Evolutionary conservation across 2,329 filamentous ascomycete genomes (phyloP).

Genomic region (Hypoxylon sp.): DNA sequence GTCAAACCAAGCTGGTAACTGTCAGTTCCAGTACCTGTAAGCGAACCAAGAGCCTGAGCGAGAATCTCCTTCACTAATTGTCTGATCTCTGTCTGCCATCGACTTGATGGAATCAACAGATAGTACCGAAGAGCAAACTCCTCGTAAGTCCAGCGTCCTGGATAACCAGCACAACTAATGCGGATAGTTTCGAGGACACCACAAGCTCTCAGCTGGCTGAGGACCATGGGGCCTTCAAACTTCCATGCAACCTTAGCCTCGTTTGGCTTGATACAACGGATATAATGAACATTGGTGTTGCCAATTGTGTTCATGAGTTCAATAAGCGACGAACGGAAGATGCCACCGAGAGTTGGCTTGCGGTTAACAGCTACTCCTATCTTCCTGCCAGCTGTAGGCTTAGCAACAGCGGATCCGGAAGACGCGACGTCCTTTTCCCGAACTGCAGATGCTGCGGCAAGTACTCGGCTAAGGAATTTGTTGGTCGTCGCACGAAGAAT

Average conservation of each 20-base stretch:
- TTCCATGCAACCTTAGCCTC: constrained; percentile 97
- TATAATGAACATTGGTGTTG: constrained; percentile 98
- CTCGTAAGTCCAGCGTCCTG: constrained; percentile 98
- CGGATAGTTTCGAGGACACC: constrained; percentile 98
- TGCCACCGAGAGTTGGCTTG: constrained; percentile 96
- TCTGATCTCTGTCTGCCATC: constrained; percentile 95
- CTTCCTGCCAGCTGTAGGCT: constrained; percentile 84
- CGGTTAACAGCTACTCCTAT: constrained; percentile 93
- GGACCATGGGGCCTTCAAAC: constrained; percentile 98
- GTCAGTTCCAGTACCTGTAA: constrained; percentile 81
- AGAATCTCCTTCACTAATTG: constrained; percentile 95
- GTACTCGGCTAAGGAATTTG: constrained; percentile 84
- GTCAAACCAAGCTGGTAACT: constrained; percentile 98
- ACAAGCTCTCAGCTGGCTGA: constrained; percentile 96
- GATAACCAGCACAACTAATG: constrained; percentile 97
- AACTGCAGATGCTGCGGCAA: constrained; percentile 87
- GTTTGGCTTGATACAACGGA: constrained; percentile 98
- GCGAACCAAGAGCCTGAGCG: constrained; percentile 86
- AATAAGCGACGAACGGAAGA: constrained; percentile 98
- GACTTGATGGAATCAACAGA: constrained; percentile 90
- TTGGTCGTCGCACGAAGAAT: constrained; percentile 89
- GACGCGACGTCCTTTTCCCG: constrained; percentile 87
- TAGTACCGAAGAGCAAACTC: constrained; percentile 98
- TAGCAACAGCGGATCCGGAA: constrained; percentile 78
- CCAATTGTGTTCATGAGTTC: constrained; percentile 99